Evolutionary conservation across 768 basidiomycete genomes (phyloP), one percentile per base, ranked within the genome.

Genomic region (Mycena alexandri): DNA sequence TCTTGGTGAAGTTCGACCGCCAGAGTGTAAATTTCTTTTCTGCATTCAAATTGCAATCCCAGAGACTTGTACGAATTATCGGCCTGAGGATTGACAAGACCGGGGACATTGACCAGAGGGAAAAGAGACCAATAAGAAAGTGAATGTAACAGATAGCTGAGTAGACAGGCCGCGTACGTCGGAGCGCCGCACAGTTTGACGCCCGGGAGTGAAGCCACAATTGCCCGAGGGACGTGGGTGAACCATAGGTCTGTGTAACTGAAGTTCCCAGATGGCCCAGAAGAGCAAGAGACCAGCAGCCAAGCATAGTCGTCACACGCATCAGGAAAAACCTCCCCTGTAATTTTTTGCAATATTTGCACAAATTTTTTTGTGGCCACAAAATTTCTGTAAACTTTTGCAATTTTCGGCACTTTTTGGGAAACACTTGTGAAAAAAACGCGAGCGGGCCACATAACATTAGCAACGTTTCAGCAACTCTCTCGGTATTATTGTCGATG

Each of bases 141-240:
- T 51, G 50, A 51, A 51, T 51, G 50, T 51, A 51, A 33, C 46
- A 51, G 50, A 51, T 51, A 51, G 50, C 29, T 33, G 29, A 51
- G 50, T 51, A 51, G 50, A 51, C 50, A 51, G 50, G 50, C 50
- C 50, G 50, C 50, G 50, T 51, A 51, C 50, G 50, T 51, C 50
- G 50, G 50, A 51, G 50, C 50, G 50, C 50, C 50, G 50, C 50
- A 51, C 50, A 51, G 50, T 51, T 51, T 51, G 50, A 51, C 50
- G 50, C 50, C 50, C 50, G 50, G 50, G 50, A 51, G 50, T 51
- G 50, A 51, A 51, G 34, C 50, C 29, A 51, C 29, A 51, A 51
- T 33, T 51, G 29, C 25, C 29, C 29, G 50, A 51, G 29, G 50
- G 50, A 51, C 50, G 50, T 51, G 29, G 50, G 50, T 51, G 50